phyloP scores from a whole-genome alignment of 495 filamentous ascomycete species.

The Daldinia caldariorum region DNA sequence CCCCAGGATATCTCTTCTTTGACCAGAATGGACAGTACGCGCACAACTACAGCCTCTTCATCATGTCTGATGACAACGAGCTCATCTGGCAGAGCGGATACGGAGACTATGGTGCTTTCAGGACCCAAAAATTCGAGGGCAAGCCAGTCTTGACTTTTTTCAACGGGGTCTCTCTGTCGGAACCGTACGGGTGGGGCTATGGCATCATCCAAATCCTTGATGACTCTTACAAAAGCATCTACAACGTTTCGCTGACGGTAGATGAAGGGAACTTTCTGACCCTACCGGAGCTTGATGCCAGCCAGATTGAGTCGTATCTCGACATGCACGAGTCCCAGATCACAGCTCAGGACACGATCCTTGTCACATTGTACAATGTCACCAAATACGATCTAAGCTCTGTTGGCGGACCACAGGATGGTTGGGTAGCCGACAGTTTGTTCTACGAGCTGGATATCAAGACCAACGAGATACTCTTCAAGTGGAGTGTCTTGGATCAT shows the following conservation, averaged over 20 bases:
- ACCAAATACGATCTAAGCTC: slow-evolving; percentile 49
- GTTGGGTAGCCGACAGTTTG: slow-evolving; percentile 34
- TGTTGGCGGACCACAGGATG: slow-evolving; percentile 47
- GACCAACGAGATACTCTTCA: slow-evolving; percentile 32
- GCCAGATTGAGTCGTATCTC: slow-evolving; percentile 25
- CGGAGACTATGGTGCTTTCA: slow-evolving; percentile 38
- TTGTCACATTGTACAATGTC: slow-evolving; percentile 56
- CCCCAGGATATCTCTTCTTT: slow-evolving; percentile 39
- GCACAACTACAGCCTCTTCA: slow-evolving; percentile 35
- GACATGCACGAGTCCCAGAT: slow-evolving; percentile 58
- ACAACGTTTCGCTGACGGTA: slow-evolving; percentile 46
- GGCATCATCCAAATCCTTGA: slow-evolving; percentile 61
- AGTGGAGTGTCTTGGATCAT: slow-evolving; percentile 28
- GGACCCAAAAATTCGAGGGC: slow-evolving; percentile 51
- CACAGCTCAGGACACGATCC: slow-evolving; percentile 56
- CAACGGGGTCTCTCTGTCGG: slow-evolving; percentile 54
- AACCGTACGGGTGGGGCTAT: slow-evolving; percentile 53
- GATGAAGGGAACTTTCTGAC: slow-evolving; percentile 27
- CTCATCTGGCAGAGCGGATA: slow-evolving; percentile 33
- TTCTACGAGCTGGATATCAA: slow-evolving; percentile 39
- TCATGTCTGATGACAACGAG: slow-evolving; percentile 38
- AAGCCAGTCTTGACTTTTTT: slow-evolving; percentile 60
- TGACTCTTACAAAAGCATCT: slow-evolving; percentile 58
- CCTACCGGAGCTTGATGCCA: slow-evolving; percentile 28
- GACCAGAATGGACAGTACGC: slow-evolving; percentile 32